A percentile compares a stretch with the other conserved stretches of the same genome.
These are phyloP conservation scores for Fusarium praegraminearum DNA, from an alignment of 2,329 filamentous ascomycete species.

Conservation along the genomic window DNA sequence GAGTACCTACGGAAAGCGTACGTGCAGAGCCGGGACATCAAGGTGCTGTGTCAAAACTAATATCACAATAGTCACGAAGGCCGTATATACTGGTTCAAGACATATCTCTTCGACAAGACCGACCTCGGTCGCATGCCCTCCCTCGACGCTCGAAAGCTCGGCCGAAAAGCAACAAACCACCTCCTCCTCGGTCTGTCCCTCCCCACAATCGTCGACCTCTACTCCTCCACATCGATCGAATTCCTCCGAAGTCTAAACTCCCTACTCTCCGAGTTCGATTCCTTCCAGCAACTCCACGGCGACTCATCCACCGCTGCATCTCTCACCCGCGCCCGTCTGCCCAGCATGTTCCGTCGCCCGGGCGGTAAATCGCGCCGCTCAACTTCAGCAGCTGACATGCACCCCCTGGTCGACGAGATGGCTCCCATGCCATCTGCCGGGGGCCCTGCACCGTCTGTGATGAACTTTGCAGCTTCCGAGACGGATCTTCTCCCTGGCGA, in stretches of 20 bases:
- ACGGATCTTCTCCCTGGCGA: conserved; percentile 81
- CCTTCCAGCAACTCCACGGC: conserved; percentile 88
- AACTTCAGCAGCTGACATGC: conserved; percentile 61
- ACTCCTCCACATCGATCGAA: conserved; percentile 81
- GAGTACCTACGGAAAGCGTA: conserved; percentile 94
- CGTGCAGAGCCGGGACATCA: conserved; percentile 54
- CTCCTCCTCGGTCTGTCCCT: conserved; percentile 92
- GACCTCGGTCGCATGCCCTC: conserved; percentile 87
- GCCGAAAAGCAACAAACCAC: conserved; percentile 92
- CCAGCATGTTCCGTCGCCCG: conserved; percentile 83
- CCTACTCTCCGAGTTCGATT: conserved; percentile 90
- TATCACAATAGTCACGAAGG: conserved; percentile 79
- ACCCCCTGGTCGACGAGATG: conserved; percentile 50
- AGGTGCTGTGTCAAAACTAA: neutral
- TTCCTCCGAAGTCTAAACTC: conserved; percentile 89
- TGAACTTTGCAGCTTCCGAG: conserved; percentile 69
- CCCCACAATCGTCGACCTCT: conserved; percentile 88
- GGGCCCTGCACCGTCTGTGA: conserved; percentile 58
- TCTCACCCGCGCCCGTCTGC: conserved; percentile 81
- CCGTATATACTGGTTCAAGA: conserved; percentile 98
- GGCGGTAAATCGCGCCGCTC: conserved; percentile 68
- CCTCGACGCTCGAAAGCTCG: conserved; percentile 85
- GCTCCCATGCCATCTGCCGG: conserved; percentile 45
- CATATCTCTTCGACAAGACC: conserved; percentile 86
- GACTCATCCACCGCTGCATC: conserved; percentile 79